These are phyloP conservation scores for Thalassiosira hispida DNA, from an alignment of 352 stramenopile genomes.

Conservation along the genomic window DNA sequence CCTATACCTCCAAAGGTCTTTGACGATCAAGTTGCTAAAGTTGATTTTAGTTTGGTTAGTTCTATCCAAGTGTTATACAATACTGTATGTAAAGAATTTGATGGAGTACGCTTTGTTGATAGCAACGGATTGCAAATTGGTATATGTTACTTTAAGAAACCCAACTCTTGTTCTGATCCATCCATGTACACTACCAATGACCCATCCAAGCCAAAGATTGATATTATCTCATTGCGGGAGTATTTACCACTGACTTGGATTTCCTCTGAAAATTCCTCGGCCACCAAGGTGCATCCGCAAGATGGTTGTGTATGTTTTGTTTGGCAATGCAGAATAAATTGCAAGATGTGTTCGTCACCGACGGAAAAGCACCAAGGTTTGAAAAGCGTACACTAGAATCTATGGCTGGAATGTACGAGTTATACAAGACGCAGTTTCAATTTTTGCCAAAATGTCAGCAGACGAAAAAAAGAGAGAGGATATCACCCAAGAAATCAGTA, in stretches of 20 bases:
- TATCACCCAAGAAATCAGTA: background rate
- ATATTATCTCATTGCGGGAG: background rate
- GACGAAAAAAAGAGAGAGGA: background rate
- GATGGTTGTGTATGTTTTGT: constrained; percentile 12
- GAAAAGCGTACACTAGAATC: background rate
- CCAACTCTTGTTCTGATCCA: background rate
- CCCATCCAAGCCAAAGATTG: background rate
- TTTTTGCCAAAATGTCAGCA: background rate
- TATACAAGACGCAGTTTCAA: background rate
- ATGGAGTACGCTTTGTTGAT: constrained; percentile 1
- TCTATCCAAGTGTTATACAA: background rate
- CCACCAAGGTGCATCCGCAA: constrained; percentile 7
- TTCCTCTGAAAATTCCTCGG: constrained; percentile 17
- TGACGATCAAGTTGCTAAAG: background rate
- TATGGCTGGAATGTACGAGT: background rate
- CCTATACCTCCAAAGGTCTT: background rate
- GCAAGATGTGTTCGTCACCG: background rate
- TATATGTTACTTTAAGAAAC: background rate
- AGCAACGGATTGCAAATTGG: background rate
- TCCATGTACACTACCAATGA: background rate
- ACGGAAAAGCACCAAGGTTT: background rate
- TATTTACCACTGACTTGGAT: constrained; percentile 11
- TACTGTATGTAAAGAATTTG: background rate
- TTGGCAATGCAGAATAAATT: background rate
- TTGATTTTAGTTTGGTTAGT: background rate